Base-by-base conservation (phyloP, 2,329 filamentous ascomycete genomes). In the Fusarium domesticum region DNA sequence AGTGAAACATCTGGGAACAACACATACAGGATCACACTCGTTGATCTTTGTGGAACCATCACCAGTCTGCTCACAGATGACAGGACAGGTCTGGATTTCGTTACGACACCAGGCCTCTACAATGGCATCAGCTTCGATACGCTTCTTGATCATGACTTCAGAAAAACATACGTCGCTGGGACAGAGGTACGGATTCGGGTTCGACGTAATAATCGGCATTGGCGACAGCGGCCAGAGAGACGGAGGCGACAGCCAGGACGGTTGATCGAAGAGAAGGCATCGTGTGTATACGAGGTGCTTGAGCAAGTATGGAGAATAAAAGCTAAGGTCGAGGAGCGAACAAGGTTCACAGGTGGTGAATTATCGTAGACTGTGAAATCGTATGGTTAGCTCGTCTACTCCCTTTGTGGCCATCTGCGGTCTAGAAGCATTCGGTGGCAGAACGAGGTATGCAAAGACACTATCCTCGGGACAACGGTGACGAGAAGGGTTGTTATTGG, bases 11-110 rank as follows among this genome's bases (percentile, higher is more conserved):
- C 74, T 18, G 10, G 18, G 18, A 18, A 10, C 14, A 11, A 18
- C 17, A 60, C 57, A 45, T 76, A 85, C 81, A 38, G 84, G 59
- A 62, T 89, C 76, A 64, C 87, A 92, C 6, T 74, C 73, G 70
- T 92, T 91, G 51, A 72, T 66, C 35, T 72, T 50, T 20, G 77
- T 80, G 35, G 70, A 74, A 64, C 76, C 61, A 54, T 72, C 65
- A 60, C 75, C 65, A 12, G 62, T 63, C 55, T 89, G 83, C 39
- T 80, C 68, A 75, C 87, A 91, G 67, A 91, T 87, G 53, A 83
- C 67, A 11, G 85, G 86, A 69, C 87, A 91, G 41, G 78, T 75
- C 56, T 74, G 72, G 53, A 61, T 70, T 68, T 90, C 81, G 54
- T 75, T 73, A 18, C 64, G 48, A 66, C 87, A 92, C 87, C 87